A percentile compares a stretch with the other conserved stretches of the same genome.
Conservation (phyloP, 345 rosid genomes). For the Theobroma cacao region DNA sequence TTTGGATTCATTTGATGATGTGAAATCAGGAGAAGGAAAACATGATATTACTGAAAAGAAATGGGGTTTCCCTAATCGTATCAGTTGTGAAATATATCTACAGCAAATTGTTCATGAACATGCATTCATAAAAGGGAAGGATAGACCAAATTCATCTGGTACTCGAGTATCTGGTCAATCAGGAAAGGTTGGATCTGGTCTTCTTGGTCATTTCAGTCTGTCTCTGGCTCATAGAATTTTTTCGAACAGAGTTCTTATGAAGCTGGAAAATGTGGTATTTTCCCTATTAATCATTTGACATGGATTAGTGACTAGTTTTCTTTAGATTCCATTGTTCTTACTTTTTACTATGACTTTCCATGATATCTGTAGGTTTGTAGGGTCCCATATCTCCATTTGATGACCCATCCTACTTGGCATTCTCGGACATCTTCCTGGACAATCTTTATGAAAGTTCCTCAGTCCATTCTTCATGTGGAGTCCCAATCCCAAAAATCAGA, state of each 20-base stretch:
- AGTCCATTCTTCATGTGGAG: constrained; percentile 55
- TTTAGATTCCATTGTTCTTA: constrained; percentile 5
- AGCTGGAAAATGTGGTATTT: constrained; percentile 79
- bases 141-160: constrained; percentile 35
- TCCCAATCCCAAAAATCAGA: constrained; percentile 36
- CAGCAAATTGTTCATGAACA: constrained; percentile 79
- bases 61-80: constrained; percentile 46
- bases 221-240: constrained; percentile 88
- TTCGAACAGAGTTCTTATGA: constrained; percentile 63
- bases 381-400: constrained; percentile 80
- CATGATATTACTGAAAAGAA: constrained; percentile 34
- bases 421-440: constrained; percentile 94
- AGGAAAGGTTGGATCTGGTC: constrained; percentile 52
- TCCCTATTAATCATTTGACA: constrained; percentile 15
- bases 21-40: constrained; percentile 36
- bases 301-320: not conserved
- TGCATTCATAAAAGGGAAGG: constrained; percentile 49
- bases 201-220: constrained; percentile 84
- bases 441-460: constrained; percentile 73
- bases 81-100: constrained; percentile 75
- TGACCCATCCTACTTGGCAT: constrained; percentile 94
- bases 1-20: constrained; percentile 47
- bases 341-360: not conserved
- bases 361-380: constrained; percentile 52
- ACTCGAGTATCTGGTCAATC: constrained; percentile 43